Evolutionary conservation across 1,284 basidiomycete species (phyloP).

Genomic region (Ustilago cynodontis): DNA sequence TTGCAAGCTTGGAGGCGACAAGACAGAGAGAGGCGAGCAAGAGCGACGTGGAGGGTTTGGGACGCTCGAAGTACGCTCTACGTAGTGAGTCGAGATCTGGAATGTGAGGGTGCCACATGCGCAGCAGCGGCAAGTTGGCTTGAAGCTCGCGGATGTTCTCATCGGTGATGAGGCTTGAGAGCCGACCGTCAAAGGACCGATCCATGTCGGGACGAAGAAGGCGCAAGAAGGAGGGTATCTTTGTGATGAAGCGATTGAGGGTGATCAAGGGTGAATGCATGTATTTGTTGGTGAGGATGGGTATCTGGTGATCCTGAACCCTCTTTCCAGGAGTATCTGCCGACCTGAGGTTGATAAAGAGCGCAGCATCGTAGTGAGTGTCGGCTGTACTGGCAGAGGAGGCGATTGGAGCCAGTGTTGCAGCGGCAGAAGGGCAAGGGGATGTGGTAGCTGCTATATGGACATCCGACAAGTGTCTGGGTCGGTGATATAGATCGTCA

Average conservation of each 20-base stretch:
- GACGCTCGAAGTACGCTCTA: not conserved
- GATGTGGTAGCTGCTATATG: not conserved
- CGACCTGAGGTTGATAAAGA: conserved; percentile 14
- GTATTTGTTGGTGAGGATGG: conserved; percentile 11
- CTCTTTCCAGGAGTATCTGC: not conserved
- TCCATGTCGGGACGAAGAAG: conserved; percentile 23
- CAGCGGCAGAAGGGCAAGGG: not conserved
- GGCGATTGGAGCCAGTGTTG: not conserved
- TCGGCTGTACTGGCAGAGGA: not conserved
- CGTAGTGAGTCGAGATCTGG: conserved; percentile 15
- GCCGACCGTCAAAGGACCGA: conserved; percentile 19
- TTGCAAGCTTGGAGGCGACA: conserved; percentile 31
- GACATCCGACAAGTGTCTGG: not conserved
- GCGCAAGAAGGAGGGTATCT: conserved; percentile 22
- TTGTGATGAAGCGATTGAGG: conserved; percentile 36
- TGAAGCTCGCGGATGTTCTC: conserved; percentile 27
- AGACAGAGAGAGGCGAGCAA: conserved; percentile 29
- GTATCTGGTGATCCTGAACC: not conserved
- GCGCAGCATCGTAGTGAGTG: conserved; percentile 22
- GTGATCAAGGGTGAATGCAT: conserved; percentile 18
- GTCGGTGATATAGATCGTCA: not conserved
- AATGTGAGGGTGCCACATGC: conserved; percentile 43
- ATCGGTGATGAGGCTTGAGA: conserved; percentile 22
- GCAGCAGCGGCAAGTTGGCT: conserved; percentile 10
- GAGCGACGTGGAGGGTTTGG: conserved; percentile 24